A percentile compares a stretch with the other conserved stretches of the same genome.
Conservation (phyloP, 495 filamentous ascomycete genomes). For the Penicillium mononematosum region DNA sequence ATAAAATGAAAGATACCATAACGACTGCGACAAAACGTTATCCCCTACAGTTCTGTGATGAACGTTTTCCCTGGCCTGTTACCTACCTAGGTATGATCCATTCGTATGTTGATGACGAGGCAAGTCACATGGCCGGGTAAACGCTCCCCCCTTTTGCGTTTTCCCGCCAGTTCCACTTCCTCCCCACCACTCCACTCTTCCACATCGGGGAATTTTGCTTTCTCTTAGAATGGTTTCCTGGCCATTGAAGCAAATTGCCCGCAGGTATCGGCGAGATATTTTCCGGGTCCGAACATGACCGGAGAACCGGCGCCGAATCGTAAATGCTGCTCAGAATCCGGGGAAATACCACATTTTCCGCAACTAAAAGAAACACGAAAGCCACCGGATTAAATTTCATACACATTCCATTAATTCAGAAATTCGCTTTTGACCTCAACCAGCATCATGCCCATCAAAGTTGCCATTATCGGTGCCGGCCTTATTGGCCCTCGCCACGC, state of each 20-base stretch:
- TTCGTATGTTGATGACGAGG: constrained; percentile 1
- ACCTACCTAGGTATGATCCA: neutral
- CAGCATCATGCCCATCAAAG: constrained; percentile 31
- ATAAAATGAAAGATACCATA: neutral
- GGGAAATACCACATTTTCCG: neutral
- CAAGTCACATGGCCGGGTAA: constrained; percentile 19
- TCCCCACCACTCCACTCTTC: neutral
- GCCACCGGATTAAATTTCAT: neutral
- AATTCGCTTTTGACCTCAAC: neutral
- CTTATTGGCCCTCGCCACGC: constrained; percentile 59
- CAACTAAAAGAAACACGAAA: neutral
- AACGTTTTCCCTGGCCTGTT: constrained; percentile 8
- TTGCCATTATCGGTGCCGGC: constrained; percentile 57
- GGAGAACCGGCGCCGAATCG: constrained; percentile 6
- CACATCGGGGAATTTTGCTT: neutral
- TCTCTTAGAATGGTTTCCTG: neutral
- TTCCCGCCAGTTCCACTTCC: constrained; percentile 14
- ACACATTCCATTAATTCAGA: neutral
- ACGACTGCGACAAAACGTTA: constrained; percentile 22
- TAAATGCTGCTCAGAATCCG: neutral
- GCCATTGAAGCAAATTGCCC: neutral
- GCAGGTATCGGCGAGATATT: neutral
- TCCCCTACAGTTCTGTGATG: constrained; percentile 12
- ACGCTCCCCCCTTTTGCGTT: constrained; percentile 8
- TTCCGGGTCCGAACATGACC: neutral